phyloP scores from a whole-genome alignment of 2,329 filamentous ascomycete genomes.

The Sporothrix brunneoviolacea region DNA sequence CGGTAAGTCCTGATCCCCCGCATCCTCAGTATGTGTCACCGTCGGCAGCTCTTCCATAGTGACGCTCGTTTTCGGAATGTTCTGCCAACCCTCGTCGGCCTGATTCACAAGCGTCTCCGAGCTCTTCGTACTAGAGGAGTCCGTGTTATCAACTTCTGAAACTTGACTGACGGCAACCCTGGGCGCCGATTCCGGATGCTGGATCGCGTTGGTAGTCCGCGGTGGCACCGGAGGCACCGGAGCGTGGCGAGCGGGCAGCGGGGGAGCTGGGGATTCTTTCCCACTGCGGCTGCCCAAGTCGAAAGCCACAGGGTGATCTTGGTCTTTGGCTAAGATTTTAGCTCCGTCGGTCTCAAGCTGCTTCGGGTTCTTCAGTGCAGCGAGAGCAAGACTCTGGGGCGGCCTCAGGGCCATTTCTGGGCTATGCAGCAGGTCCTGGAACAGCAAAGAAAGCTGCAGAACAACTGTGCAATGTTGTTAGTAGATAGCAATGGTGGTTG shows the following conservation, averaged over 20 bases:
- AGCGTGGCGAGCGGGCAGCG: slow-evolving; percentile 43
- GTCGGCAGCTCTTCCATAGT: neutral
- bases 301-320: slow-evolving; percentile 10
- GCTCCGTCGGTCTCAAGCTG: slow-evolving; percentile 20
- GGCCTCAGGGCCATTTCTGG: slow-evolving; percentile 59
- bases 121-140: slow-evolving; percentile 42
- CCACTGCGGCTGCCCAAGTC: neutral
- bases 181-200: neutral
- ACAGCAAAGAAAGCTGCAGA: slow-evolving; percentile 64
- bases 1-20: neutral
- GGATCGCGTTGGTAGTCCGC: slow-evolving; percentile 1
- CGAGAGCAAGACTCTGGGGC: slow-evolving; percentile 68
- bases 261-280: slow-evolving; percentile 29
- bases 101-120: slow-evolving; percentile 47
- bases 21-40: neutral
- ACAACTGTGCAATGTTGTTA: slow-evolving; percentile 49
- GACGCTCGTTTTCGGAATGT: slow-evolving; percentile 20
- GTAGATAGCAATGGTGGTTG: neutral
- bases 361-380: slow-evolving; percentile 53
- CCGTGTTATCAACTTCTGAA: slow-evolving; percentile 25
- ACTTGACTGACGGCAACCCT: slow-evolving; percentile 19
- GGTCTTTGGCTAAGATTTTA: slow-evolving; percentile 11
- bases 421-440: slow-evolving; percentile 61
- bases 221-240: slow-evolving; percentile 25
- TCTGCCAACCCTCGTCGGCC: slow-evolving; percentile 30